Evolutionary conservation across 225 moss, liverwort and hornwort genomes (phyloP), one percentile per base, ranked within the genome.

Genomic region (Marchantia polymorpha): DNA sequence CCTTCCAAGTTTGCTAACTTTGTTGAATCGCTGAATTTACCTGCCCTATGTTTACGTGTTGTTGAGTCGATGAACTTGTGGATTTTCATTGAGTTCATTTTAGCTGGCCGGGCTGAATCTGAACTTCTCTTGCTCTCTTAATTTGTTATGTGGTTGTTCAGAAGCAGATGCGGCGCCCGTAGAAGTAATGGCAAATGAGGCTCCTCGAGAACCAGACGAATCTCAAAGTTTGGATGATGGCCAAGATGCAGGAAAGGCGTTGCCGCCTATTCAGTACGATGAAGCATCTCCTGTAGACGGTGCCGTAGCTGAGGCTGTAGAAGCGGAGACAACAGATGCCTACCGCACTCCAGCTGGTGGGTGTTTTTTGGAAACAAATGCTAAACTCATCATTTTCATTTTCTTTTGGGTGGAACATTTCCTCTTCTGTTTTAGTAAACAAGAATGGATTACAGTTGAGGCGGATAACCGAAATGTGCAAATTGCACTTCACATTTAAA

Each of bases 281-380:
- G 74, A 80, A 63, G 65, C 76, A 61, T 79, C 61, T 48, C 20
- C 66, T 53, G 56, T 63, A 61, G 77, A 77, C 77, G 83, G 46
- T 76, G 80, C 3, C 16, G 25, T n/a, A 51, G 13, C 11, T 7
- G 69, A 69, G 6, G 64, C 7, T 0, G 25, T 52, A 53, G 29
- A 79, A 55, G 68, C 17, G 10, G 69, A 54, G 30, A 13, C 49
- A 25, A 52, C 68, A 69, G 30, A 13, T 79, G 55, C 78, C 7
- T 52, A 55, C 10, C 54, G 55, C 55, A 54, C 27, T 29, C 19
- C 60, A 31, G 54, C 60, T 12, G 78, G 78, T 78, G 10, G 25
- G 76, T 76, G 15, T 47, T 67, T 7, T 72, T 12, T 25, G 12
- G 14, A 53, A 30, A 11, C 39, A 39, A 2, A 39, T 39, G 2